phyloP scores from a whole-genome alignment of 129 eudicot species.

The Flaveria linearis region DNA sequence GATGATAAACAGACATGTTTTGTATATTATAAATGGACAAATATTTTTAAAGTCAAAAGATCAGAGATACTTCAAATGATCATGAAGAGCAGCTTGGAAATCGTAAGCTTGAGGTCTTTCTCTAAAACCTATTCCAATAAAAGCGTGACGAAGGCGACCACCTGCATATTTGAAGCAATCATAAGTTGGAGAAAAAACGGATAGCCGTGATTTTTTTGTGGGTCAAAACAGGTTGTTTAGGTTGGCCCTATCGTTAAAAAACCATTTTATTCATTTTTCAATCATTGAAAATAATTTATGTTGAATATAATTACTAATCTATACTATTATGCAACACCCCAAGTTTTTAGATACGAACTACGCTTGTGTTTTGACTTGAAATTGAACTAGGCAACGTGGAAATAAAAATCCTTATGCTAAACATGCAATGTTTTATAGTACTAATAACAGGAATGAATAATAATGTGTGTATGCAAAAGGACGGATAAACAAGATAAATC shows the following conservation, averaged over 20 bases:
- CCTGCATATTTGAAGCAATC: slow-evolving; percentile 44
- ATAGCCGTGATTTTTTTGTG: neutral
- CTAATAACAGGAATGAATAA: too few species aligned
- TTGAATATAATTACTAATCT: too few species aligned
- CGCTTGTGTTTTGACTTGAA: too few species aligned
- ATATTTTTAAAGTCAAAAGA: neutral
- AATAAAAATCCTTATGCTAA: too few species aligned
- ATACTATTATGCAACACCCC: too few species aligned
- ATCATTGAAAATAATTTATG: too few species aligned
- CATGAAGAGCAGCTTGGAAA: slow-evolving; percentile 99
- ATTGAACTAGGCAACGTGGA: too few species aligned
- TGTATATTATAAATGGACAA: neutral
- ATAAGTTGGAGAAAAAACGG: neutral
- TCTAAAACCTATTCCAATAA: slow-evolving; percentile 95
- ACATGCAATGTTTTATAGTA: too few species aligned
- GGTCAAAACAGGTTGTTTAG: neutral
- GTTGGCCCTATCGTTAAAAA: neutral
- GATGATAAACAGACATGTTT: neutral
- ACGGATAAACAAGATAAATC: too few species aligned
- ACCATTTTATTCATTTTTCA: too few species aligned
- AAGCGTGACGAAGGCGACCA: slow-evolving; percentile 97
- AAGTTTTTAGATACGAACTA: too few species aligned
- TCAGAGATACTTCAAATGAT: slow-evolving; percentile 85
- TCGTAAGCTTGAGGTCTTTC: slow-evolving; percentile 96
- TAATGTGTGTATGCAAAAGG: too few species aligned